Conservation (phyloP, 768 basidiomycete genomes). For the Dioszegia hungarica region DNA sequence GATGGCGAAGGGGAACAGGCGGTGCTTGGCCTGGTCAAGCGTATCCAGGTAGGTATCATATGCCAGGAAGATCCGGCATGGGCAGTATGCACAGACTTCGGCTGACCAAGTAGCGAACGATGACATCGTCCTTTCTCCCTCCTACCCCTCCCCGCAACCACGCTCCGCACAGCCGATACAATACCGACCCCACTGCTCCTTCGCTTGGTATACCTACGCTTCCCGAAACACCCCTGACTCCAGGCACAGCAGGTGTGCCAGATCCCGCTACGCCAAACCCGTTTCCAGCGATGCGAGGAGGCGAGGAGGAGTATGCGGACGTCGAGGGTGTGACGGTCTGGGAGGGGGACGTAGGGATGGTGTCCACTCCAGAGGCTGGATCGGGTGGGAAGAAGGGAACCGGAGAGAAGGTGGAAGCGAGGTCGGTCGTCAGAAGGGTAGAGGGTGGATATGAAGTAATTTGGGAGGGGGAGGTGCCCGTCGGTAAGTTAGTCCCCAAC, state of each 20-base stretch:
- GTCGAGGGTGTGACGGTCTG: constrained; percentile 71
- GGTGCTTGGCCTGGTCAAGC: constrained; percentile 4
- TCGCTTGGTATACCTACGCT: constrained; percentile 64
- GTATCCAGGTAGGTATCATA: constrained; percentile 12
- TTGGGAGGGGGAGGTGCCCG: constrained; percentile 69
- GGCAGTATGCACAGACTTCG: too few species aligned
- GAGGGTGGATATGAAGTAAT: constrained; percentile 69
- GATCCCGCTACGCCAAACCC: constrained; percentile 75
- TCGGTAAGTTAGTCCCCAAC: constrained; percentile 58
- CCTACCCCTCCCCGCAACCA: constrained; percentile 13
- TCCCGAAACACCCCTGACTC: constrained; percentile 52
- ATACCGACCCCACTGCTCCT: constrained; percentile 27
- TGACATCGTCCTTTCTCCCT: constrained; percentile 69
- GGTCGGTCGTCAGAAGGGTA: constrained; percentile 65
- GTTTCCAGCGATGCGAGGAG: constrained; percentile 65
- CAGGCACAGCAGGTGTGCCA: background rate
- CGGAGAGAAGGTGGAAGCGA: constrained; percentile 51
- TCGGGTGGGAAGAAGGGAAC: constrained; percentile 60
- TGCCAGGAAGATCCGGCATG: background rate
- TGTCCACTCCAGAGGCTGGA: too few species aligned
- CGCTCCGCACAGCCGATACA: background rate
- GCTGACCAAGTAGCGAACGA: constrained; percentile 57
- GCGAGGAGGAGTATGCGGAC: constrained; percentile 70
- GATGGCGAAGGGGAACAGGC: background rate
- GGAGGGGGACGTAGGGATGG: constrained; percentile 27